phyloP scores from a whole-genome alignment of 1,284 basidiomycete species.

The Cryptococcus neoformans region DNA sequence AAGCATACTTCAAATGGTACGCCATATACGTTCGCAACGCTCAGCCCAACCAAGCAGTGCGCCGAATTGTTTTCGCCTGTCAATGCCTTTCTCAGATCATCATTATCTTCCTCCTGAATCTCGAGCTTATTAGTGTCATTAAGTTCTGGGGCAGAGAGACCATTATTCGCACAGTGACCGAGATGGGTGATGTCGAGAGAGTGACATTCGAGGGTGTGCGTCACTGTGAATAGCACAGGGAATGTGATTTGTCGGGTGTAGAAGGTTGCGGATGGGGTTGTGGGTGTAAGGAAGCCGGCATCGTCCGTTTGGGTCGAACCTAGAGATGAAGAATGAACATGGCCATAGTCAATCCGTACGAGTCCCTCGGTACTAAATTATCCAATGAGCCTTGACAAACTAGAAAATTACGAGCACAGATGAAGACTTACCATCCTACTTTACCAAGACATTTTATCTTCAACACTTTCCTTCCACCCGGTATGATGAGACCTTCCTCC shows the following conservation, averaged over 20 bases:
- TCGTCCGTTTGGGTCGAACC: constrained; percentile 22
- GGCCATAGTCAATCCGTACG: constrained; percentile 80
- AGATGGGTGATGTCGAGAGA: constrained; percentile 67
- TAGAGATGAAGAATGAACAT: constrained; percentile 53
- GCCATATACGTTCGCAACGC: constrained; percentile 84
- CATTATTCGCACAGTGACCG: too few relatives aligned
- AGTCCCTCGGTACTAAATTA: constrained; percentile 66
- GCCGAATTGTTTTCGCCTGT: constrained; percentile 55
- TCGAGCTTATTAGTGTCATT: too few relatives aligned
- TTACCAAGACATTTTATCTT: constrained; percentile 79
- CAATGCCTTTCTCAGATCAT: constrained; percentile 23
- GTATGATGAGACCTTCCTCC: constrained; percentile 56
- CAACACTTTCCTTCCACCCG: constrained; percentile 65
- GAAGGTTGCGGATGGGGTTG: constrained; percentile 54
- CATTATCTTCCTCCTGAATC: neutral
- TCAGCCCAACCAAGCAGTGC: constrained; percentile 81
- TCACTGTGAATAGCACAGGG: constrained; percentile 84
- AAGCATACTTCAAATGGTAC: constrained; percentile 83
- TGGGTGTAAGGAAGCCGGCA: neutral
- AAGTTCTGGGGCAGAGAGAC: too few relatives aligned
- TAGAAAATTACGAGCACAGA: neutral
- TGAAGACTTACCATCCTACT: constrained; percentile 71
- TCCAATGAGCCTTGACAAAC: neutral
- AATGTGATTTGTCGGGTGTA: constrained; percentile 78
- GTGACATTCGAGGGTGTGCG: constrained; percentile 83